Conservation (phyloP, 2,329 filamentous ascomycete species). For the Neopestalotiopsis sp. region DNA sequence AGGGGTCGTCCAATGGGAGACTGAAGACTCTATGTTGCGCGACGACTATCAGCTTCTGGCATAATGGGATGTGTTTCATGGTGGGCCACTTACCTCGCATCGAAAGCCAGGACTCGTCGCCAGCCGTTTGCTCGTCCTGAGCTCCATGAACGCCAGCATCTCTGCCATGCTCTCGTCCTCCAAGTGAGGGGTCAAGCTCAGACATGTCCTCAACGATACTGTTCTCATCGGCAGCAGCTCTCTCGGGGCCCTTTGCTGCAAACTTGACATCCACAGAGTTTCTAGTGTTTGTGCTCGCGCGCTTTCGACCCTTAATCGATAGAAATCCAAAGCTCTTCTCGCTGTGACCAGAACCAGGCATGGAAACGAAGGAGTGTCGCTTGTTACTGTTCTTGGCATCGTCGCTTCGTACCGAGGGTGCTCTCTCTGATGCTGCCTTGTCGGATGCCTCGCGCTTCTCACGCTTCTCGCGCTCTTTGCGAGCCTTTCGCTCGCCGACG, state of each 20-base stretch:
- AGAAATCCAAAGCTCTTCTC: slow-evolving; percentile 50
- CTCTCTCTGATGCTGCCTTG: slow-evolving; percentile 24
- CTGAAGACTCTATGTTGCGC: slow-evolving; percentile 44
- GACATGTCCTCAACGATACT: background rate
- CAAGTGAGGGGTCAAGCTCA: background rate
- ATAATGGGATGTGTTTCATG: background rate
- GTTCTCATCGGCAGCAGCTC: too few relatives aligned
- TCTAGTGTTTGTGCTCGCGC: background rate
- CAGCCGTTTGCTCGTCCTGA: slow-evolving; percentile 25
- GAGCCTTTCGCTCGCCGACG: slow-evolving; percentile 56
- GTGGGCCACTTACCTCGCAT: slow-evolving; percentile 39
- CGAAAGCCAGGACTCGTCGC: slow-evolving; percentile 33
- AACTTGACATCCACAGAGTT: slow-evolving; percentile 2
- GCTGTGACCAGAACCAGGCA: slow-evolving; percentile 47
- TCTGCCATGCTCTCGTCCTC: background rate
- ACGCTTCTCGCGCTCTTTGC: slow-evolving; percentile 51
- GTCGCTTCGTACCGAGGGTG: slow-evolving; percentile 30
- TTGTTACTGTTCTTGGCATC: slow-evolving; percentile 36
- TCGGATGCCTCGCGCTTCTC: slow-evolving; percentile 40
- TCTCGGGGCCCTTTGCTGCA: slow-evolving; percentile 10
- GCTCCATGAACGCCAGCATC: slow-evolving; percentile 22
- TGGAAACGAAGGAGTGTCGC: slow-evolving; percentile 43
- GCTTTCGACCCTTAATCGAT: slow-evolving; percentile 42
- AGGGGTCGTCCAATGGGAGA: slow-evolving; percentile 49
- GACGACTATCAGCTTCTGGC: background rate